A percentile compares a stretch with the other conserved stretches of the same genome.
phyloP scores from a whole-genome alignment of 2,329 filamentous ascomycete genomes.

The Apiospora koreana region DNA sequence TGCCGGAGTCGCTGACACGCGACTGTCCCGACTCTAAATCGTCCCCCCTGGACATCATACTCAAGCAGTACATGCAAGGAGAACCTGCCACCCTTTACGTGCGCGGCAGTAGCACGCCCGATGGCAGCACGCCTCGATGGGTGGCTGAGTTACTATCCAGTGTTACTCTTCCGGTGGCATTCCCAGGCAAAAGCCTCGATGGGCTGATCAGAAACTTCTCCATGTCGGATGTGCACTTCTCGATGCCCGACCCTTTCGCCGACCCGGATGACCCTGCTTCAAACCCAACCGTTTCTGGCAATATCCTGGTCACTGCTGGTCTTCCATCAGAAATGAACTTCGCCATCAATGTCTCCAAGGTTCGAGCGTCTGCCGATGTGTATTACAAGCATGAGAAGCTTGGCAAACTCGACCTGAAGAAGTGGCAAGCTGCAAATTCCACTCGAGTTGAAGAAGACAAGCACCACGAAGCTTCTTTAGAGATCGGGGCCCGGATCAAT shows the following conservation, averaged over 20 bases:
- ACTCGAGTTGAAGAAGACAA: conserved; percentile 62
- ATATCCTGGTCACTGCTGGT: conserved; percentile 75
- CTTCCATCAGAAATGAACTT: conserved; percentile 88
- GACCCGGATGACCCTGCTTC: conserved; percentile 72
- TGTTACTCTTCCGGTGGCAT: conserved; percentile 80
- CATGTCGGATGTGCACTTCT: conserved; percentile 81
- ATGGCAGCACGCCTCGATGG: conserved; percentile 75
- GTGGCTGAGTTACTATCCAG: conserved; percentile 77
- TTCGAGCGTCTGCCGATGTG: conserved; percentile 78
- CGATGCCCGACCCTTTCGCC: conserved; percentile 77
- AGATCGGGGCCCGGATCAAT: conserved; percentile 74
- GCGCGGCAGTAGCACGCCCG: conserved; percentile 70
- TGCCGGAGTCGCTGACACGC: conserved; percentile 72
- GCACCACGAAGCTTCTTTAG: conserved; percentile 62
- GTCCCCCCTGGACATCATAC: conserved; percentile 81
- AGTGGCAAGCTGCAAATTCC: conserved; percentile 86
- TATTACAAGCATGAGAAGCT: conserved; percentile 78
- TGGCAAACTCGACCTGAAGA: conserved; percentile 73
- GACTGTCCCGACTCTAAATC: conserved; percentile 74
- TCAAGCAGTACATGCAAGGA: conserved; percentile 81
- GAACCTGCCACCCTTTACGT: conserved; percentile 79
- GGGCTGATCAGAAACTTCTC: conserved; percentile 87
- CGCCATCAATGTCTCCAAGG: conserved; percentile 72
- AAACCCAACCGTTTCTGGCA: conserved; percentile 79
- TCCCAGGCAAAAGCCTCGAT: conserved; percentile 80